phyloP scores from a whole-genome alignment of 805 yeast species.

The Kazachstania taianensis region DNA sequence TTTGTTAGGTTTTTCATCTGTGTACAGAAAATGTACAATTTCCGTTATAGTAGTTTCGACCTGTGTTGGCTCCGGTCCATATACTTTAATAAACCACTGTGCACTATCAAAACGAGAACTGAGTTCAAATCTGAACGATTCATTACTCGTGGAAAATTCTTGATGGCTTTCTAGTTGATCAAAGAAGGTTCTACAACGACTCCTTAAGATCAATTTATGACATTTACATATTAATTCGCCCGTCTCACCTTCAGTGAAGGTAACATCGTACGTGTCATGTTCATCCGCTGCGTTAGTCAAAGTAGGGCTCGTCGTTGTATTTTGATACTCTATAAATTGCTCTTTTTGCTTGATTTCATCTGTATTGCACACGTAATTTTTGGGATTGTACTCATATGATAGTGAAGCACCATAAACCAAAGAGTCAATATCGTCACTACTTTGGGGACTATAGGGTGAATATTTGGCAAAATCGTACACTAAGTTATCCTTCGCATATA shows the following conservation, averaged over 20 bases:
- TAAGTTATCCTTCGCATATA: constrained; percentile 38
- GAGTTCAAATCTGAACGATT: constrained; percentile 2
- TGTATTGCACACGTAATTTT: background rate
- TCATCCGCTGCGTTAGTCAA: background rate
- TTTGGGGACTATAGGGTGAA: constrained; percentile 33
- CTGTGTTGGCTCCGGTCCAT: background rate
- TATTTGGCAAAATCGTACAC: constrained; percentile 43
- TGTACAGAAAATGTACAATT: constrained; percentile 18
- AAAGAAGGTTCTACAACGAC: constrained; percentile 11
- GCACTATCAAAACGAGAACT: background rate
- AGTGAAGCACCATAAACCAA: background rate
- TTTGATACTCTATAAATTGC: background rate
- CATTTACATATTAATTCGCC: constrained; percentile 10
- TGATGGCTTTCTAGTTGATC: constrained; percentile 4
- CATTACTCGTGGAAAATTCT: constrained; percentile 5
- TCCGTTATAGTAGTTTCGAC: background rate
- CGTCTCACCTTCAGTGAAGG: constrained; percentile 9
- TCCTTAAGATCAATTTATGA: constrained; percentile 17
- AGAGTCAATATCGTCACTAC: background rate
- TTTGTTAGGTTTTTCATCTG: constrained; percentile 15
- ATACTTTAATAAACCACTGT: constrained; percentile 6
- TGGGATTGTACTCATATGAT: too few relatives aligned
- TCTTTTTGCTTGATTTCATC: background rate
- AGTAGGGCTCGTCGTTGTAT: background rate
- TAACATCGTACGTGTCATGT: constrained; percentile 10